phyloP scores from a whole-genome alignment of 1,139 yeast genomes.

The Candida neerlandica region DNA sequence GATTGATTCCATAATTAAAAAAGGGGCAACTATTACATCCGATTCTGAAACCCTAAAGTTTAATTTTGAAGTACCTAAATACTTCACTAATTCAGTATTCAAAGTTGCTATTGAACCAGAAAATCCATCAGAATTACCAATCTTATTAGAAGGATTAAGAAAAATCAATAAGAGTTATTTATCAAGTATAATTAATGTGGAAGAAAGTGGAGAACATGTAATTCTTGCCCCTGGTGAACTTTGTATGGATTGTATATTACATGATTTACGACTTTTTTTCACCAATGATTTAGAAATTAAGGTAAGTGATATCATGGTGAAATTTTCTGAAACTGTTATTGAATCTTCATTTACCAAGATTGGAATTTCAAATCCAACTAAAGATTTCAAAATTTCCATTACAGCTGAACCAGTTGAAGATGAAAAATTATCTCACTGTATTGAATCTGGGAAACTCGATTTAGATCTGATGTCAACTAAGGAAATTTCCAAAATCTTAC shows the following conservation, averaged over 20 bases:
- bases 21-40: conserved; percentile 51
- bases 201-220: conserved; percentile 88
- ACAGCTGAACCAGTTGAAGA: conserved; percentile 76
- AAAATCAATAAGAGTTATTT: conserved; percentile 65
- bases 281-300: conserved; percentile 68
- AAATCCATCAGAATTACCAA: conserved; percentile 77
- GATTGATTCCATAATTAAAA: conserved; percentile 56
- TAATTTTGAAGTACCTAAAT: conserved; percentile 45
- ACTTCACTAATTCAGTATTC: conserved; percentile 59
- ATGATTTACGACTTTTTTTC: conserved; percentile 67
- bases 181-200: conserved; percentile 68
- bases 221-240: conserved; percentile 85
- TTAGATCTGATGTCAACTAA: conserved; percentile 38
- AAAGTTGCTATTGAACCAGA: conserved; percentile 85
- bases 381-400: conserved; percentile 62
- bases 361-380: conserved; percentile 54
- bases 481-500: conserved; percentile 53
- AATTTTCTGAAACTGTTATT: conserved; percentile 75
- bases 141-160: conserved; percentile 67
- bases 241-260: conserved; percentile 80
- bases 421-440: conserved; percentile 51
- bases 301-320: conserved; percentile 82
- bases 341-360: conserved; percentile 71
- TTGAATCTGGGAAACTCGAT: conserved; percentile 53
- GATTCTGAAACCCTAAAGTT: conserved; percentile 11